Percentiles rank a stretch among this genome's conserved stretches.
These are phyloP conservation scores for Tubosaeta sp. DNA, from an alignment of 768 basidiomycete species.

Conservation along the genomic window DNA sequence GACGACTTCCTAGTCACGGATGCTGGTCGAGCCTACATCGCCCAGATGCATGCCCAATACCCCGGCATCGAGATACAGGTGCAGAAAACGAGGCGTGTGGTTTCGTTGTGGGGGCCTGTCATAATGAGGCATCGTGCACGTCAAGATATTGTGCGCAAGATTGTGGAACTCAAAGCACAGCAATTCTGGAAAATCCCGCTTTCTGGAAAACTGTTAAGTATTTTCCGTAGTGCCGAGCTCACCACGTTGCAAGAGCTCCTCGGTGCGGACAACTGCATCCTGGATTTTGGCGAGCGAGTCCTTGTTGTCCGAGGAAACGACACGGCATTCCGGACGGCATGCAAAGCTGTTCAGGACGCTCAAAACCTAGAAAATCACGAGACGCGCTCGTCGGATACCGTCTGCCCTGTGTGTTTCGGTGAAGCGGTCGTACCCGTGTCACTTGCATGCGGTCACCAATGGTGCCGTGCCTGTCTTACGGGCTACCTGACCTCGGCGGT, in stretches of 20 bases:
- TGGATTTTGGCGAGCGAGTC: conserved; percentile 40
- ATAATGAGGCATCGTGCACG: conserved; percentile 38
- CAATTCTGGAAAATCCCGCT: conserved; percentile 44
- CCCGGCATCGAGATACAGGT: conserved; percentile 41
- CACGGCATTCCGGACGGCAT: conserved; percentile 29
- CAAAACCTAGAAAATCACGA: conserved; percentile 29
- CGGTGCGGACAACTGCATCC: conserved; percentile 52
- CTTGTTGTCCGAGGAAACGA: conserved; percentile 58
- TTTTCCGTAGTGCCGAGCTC: conserved; percentile 47
- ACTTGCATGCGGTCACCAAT: conserved; percentile 62
- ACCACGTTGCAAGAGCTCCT: conserved; percentile 42
- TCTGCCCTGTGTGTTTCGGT: conserved; percentile 71
- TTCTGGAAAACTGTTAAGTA: conserved; percentile 39
- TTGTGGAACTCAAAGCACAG: conserved; percentile 40
- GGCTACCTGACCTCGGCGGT: conserved; percentile 56
- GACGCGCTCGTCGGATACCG: conserved; percentile 14
- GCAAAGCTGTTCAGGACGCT: conserved; percentile 40
- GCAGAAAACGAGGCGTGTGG: conserved; percentile 37
- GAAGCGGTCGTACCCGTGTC: conserved; percentile 47
- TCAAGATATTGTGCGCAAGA: conserved; percentile 43
- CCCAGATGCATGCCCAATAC: conserved; percentile 36
- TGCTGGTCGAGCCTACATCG: conserved; percentile 43
- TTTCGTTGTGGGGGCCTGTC: conserved; percentile 55
- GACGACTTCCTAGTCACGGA: conserved; percentile 53
- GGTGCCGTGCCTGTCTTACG: conserved; percentile 61